These are phyloP conservation scores for Trichoderma oligosporum DNA, from an alignment of 2,329 filamentous ascomycete genomes.

Conservation along the genomic window DNA sequence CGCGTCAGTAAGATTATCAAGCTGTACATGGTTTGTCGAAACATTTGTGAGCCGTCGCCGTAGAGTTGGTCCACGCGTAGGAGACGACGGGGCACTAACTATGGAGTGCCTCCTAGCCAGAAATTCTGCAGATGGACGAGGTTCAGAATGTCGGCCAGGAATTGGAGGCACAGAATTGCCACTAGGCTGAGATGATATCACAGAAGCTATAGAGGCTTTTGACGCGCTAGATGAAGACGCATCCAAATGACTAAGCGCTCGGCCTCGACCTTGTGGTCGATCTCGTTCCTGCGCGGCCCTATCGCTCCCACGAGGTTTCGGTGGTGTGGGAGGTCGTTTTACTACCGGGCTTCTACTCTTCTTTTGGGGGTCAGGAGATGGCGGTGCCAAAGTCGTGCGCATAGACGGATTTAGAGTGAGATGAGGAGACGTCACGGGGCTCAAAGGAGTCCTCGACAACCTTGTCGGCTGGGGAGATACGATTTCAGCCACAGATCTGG, in stretches of 20 bases:
- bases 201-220: neutral
- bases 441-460: slow-evolving; percentile 30
- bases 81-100: slow-evolving; percentile 34
- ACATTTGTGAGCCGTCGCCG: slow-evolving; percentile 29
- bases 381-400: slow-evolving; percentile 23
- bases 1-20: slow-evolving; percentile 66
- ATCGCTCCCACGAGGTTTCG: slow-evolving; percentile 32
- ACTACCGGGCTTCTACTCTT: slow-evolving; percentile 22
- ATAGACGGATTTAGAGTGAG: slow-evolving; percentile 25
- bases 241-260: slow-evolving; percentile 20
- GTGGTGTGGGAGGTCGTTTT: slow-evolving; percentile 36
- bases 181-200: neutral
- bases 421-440: slow-evolving; percentile 30
- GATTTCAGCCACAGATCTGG: slow-evolving; percentile 26
- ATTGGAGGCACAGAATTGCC: slow-evolving; percentile 11
- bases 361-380: slow-evolving; percentile 32
- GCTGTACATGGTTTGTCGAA: slow-evolving; percentile 43
- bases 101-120: slow-evolving; percentile 21
- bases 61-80: slow-evolving; percentile 30
- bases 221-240: neutral
- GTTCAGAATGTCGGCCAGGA: slow-evolving; percentile 9
- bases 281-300: slow-evolving; percentile 13
- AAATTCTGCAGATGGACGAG: slow-evolving; percentile 18
- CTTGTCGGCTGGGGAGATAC: slow-evolving; percentile 35
- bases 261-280: neutral